Base-by-base conservation (phyloP, 2,329 filamentous ascomycete genomes). In the Chaetomium sp. region DNA sequence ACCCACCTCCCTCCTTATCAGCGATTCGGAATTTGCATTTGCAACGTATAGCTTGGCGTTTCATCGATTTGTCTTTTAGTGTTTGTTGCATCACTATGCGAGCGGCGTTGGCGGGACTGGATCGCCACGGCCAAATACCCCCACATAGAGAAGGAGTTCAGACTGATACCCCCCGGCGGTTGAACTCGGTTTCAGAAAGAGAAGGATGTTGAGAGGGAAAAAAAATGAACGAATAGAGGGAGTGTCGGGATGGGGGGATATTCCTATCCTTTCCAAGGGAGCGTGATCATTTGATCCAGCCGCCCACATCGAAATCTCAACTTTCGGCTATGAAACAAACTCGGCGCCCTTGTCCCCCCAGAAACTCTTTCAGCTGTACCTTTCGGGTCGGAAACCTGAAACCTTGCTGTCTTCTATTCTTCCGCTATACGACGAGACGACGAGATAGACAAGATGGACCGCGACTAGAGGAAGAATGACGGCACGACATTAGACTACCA, bases 1-100 rank as follows among this genome's bases (percentile, higher is more conserved):
- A 57, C 49, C 50, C 35, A 21, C 33, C 50, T 58, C 51, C 42
- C 56, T 47, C 33, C 23, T 59, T 49, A 57, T 42, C 51, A 58
- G 54, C 38, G 63, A 45, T 29, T 65, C 51, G 58, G 54, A 57
- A 63, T 56, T 27, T 64, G 67, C 62, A 66, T 70, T 66, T 70
- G 51, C 62, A 66, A 66, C 67, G 70, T 70, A 60, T 62, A 63
- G 67, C 57, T 67, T 50, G 67, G 68, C 68, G 67, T 71, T 71
- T 64, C 59, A 56, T 64, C 62, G 23, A 51, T 33, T 31, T 38
- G 29, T 59, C 47, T 45, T 45, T 61, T 49, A 56, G 65, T 67
- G 35, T 65, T 68, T 59, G 47, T 67, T 70, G 63, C 68, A 70
- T 68, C 58, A 58, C 60, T 65, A 61, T 56, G 64, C 62, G 57